Base-by-base conservation (phyloP, 495 filamentous ascomycete species). In the Lasiosphaeris hirsuta region DNA sequence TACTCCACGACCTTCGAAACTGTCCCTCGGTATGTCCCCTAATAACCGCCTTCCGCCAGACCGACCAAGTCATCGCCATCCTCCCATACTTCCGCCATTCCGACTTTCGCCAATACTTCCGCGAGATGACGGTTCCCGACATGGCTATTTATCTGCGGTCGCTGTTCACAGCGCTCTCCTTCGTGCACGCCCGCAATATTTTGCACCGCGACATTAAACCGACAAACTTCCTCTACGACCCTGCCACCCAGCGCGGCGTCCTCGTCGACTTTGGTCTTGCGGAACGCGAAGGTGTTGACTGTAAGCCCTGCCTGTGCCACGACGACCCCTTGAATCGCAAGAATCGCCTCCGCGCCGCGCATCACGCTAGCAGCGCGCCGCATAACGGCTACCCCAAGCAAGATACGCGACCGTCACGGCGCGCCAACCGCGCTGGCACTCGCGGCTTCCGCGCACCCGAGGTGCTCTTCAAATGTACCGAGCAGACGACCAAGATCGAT, bases 221-320 rank as follows among this genome's bases (percentile, higher is more conserved):
- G n/a, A 99, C 94, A 10, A 99, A 99, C 68, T 99, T 99, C 66
- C 83, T 99, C 35, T 99, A 97, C 77, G 92, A 96, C 58, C 87
- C 89, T 3, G 73, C 85, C 3, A 78, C 88, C 58, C 80, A 84
- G 62, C 85, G 90, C 52, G 94, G 94, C 13, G 94, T 98, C 2
- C 80, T 98, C 10, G 93, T 97, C 6, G 94, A 98, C 69, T 98
- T 98, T 74, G 94, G 94, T 23, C 81, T 98, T 10, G 94, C 94
- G 33, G 94, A 98, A 74, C 75, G 88, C 35, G 84, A 90, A 63
- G 87, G 87, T 7, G 81, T 78, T 38, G 89, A 93, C n/a, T 79
- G 72, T 54, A 86, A 86, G 58, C 84, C 80, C 34, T 94, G 90
- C 65, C 59, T 82, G n/a, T 94, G 90, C 68, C 78, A 83, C 56